Evolutionary conservation across 306 rosid species (phyloP), one percentile per base, ranked within the genome.

Genomic region (Hippophae tibetana): DNA sequence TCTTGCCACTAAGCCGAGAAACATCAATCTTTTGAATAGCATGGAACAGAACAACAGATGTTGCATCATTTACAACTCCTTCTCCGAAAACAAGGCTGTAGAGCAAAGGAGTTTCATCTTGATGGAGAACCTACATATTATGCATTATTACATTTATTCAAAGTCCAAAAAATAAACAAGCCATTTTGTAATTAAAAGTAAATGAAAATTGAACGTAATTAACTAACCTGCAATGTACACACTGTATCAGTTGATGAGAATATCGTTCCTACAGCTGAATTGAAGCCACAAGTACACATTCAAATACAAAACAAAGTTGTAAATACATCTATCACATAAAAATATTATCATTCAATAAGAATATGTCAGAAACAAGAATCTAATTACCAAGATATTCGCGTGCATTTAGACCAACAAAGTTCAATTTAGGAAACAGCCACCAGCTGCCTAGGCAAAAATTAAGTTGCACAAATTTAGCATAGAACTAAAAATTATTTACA

Each of bases 41-140:
- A 63, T 90, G 76, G 84, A 85, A 92, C 67, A 92, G 87, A 56
- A 90, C 96, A 68, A 90, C 92, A 10, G 96, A 79, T 7, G 98
- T 90, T 38, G 98, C 96, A 75, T 90, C 98, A 59, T 90, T 90
- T 64, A 87, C 95, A 26, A 83, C 96, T 70, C 96, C 96, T 87
- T 90, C 96, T 52, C 96, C 98, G 65, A 90, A 90, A 40, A 90
- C 95, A 60, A 90, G 70, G 81, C 95, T 90, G 89, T 87, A 87
- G 23, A 90, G 80, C 52, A 87, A 70, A 56, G 95, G 95, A 57
- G 98, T 90, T 69, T 85, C 95, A 40, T 87, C 95, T 83, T 83
- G 95, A 61, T 81, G 84, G 42, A 90, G 95, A 70, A 87, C 89
- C 98, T 90, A 63, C 74, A 78, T 60, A 14, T 13, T 9, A 43